phyloP scores from a whole-genome alignment of 2,329 filamentous ascomycete genomes.

The Pseudogymnoascus sp. region DNA sequence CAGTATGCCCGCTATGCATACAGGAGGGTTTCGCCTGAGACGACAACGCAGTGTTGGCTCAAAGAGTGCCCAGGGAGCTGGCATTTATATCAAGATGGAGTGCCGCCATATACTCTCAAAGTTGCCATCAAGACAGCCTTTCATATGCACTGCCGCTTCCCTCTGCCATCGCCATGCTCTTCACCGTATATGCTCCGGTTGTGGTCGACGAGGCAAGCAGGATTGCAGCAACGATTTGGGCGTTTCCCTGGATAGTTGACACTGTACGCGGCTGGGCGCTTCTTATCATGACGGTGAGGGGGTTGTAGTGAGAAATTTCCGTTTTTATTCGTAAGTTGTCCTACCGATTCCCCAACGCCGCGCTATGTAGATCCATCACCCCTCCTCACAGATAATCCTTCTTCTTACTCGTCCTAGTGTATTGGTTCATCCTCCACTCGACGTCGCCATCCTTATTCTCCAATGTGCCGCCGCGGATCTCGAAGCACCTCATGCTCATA shows the following conservation, averaged over 20 bases:
- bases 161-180: not conserved
- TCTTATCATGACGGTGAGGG: constrained; percentile 10
- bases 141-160: not conserved
- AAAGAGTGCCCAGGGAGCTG: not conserved
- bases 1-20: not conserved
- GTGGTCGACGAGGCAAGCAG: constrained; percentile 15
- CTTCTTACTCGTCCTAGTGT: constrained; percentile 87
- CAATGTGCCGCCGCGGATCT: constrained; percentile 83
- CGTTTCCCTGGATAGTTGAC: constrained; percentile 15
- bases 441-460: constrained; percentile 94
- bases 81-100: not conserved
- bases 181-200: not conserved
- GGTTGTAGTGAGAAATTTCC: constrained; percentile 9
- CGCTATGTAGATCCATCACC: constrained; percentile 26
- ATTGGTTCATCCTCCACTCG: constrained; percentile 94
- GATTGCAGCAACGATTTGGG: constrained; percentile 14
- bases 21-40: not conserved
- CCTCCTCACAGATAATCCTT: constrained; percentile 76
- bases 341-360: constrained; percentile 24
- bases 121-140: not conserved
- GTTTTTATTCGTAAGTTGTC: constrained; percentile 14
- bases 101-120: not conserved
- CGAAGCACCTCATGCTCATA: constrained; percentile 96
- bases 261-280: constrained; percentile 13
- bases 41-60: not conserved